These are phyloP conservation scores for Pythium volutum DNA, from an alignment of 352 stramenopile genomes.

Conservation along the genomic window DNA sequence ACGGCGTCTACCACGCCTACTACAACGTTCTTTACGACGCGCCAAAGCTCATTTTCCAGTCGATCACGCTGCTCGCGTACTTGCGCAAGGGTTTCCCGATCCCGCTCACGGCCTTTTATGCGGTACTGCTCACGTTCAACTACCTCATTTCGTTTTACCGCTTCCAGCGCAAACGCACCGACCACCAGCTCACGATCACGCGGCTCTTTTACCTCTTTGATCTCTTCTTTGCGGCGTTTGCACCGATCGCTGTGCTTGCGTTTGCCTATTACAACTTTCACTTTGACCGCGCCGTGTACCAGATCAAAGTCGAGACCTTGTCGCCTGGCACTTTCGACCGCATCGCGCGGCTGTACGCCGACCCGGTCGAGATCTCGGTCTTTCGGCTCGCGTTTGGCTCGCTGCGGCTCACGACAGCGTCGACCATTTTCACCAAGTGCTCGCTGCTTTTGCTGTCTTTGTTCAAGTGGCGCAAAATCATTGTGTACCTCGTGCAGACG, in stretches of 20 bases:
- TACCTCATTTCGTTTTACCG: constrained; percentile 49
- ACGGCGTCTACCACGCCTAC: constrained; percentile 18
- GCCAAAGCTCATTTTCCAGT: constrained; percentile 46
- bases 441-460: constrained; percentile 39
- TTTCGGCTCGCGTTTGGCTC: constrained; percentile 34
- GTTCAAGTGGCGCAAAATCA: constrained; percentile 52
- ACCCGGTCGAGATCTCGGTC: constrained; percentile 31
- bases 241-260: constrained; percentile 37
- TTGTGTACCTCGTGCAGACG: constrained; percentile 30
- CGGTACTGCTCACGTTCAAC: constrained; percentile 35
- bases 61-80: constrained; percentile 34
- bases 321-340: constrained; percentile 34
- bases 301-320: constrained; percentile 28
- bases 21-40: constrained; percentile 20
- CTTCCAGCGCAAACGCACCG: constrained; percentile 36
- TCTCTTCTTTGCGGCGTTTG: constrained; percentile 54
- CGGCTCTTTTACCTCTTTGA: constrained; percentile 50
- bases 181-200: constrained; percentile 30
- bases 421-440: constrained; percentile 35
- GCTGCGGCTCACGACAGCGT: constrained; percentile 32
- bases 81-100: constrained; percentile 42
- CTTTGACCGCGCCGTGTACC: constrained; percentile 34
- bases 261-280: constrained; percentile 42
- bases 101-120: constrained; percentile 38
- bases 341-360: constrained; percentile 32